Evolutionary conservation across 768 basidiomycete genomes (phyloP).

Genomic region (Agrocybe chaxingu): DNA sequence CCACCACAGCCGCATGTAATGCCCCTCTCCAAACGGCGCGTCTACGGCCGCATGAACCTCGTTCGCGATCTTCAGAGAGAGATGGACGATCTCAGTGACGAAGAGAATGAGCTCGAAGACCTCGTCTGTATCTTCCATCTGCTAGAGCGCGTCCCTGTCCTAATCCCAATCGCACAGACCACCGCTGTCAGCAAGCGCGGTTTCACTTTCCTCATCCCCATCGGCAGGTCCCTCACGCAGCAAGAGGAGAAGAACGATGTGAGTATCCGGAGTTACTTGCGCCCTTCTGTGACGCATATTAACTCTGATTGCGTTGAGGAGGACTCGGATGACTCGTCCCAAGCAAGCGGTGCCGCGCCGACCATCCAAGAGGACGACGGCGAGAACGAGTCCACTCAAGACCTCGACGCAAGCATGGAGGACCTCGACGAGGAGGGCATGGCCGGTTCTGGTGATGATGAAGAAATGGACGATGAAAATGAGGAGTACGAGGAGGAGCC

Average conservation of each 20-base stretch:
- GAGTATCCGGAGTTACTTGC: conserved; percentile 16
- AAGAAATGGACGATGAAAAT: conserved; percentile 42
- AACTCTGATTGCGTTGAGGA: conserved; percentile 27
- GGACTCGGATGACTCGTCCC: conserved; percentile 47
- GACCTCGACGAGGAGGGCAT: conserved; percentile 47
- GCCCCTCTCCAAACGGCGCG: conserved; percentile 51
- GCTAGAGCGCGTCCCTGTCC: background rate
- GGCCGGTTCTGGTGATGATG: conserved; percentile 41
- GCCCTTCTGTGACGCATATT: background rate
- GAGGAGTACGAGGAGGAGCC: conserved; percentile 54
- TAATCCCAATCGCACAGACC: conserved; percentile 37
- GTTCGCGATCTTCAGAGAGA: conserved; percentile 70
- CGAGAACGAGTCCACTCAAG: conserved; percentile 45
- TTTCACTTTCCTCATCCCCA: conserved; percentile 64
- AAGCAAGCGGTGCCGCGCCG: conserved; percentile 36
- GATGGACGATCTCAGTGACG: conserved; percentile 82
- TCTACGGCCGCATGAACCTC: conserved; percentile 56
- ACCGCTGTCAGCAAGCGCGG: conserved; percentile 62
- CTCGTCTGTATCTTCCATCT: conserved; percentile 39
- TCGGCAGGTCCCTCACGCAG: conserved; percentile 69
- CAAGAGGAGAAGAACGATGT: conserved; percentile 87
- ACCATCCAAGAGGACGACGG: conserved; percentile 46
- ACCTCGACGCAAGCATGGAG: conserved; percentile 66
- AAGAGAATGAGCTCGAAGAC: conserved; percentile 80
- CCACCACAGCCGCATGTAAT: conserved; percentile 63